Evolutionary conservation across 2,329 filamentous ascomycete genomes (phyloP), one percentile per base, ranked within the genome.

Genomic region (Teratosphaeria viscida): DNA sequence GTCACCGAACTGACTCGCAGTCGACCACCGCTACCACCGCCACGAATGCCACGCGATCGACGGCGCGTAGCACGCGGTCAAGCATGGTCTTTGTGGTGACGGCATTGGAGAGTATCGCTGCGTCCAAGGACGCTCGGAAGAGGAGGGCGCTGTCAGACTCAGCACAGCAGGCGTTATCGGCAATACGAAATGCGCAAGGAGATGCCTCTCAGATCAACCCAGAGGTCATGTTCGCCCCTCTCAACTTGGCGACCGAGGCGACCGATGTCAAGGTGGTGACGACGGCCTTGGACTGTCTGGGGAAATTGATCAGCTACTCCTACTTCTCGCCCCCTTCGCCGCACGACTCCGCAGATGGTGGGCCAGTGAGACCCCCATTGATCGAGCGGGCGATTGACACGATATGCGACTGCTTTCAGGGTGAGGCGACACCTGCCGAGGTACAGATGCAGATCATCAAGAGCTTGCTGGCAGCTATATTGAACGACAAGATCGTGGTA

Each of bases 401-500:
- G 39, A 99, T 99, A 79, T 99, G 94, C 80, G 92, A 97, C 72
- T 99, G 94, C 74, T 99, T 99, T 72, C 92, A 97, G 72, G 92
- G 94, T 71, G 94, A 99, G 77, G 89, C 89, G 1, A 99, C 95
- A 0, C 86, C 90, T 3, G 83, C 88, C 57, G 92, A 96, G 73
- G 88, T 97, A 55, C 94, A 99, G 75, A 84, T 97, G 68, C 94
- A 99, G 76, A 99, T 99, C 67, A 90, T 99, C 73, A 97, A 99
- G 77, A 97, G 94, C 1, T 80, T 99, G 61, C 79, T 99, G 61
- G 92, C 94, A 14, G 95, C 95, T 14, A 94, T 99, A 14, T 79
- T 99, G 64, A 97, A 97, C 72, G 94, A 99, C 78, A 99, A 97
- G 78, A 96, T 97, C 65, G 91, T 99, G 52, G 95, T 99, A 1